Percentiles rank a stretch among this genome's conserved stretches.
These are phyloP conservation scores for Penicillium parvum DNA, from an alignment of 495 filamentous ascomycete genomes.

Conservation along the genomic window DNA sequence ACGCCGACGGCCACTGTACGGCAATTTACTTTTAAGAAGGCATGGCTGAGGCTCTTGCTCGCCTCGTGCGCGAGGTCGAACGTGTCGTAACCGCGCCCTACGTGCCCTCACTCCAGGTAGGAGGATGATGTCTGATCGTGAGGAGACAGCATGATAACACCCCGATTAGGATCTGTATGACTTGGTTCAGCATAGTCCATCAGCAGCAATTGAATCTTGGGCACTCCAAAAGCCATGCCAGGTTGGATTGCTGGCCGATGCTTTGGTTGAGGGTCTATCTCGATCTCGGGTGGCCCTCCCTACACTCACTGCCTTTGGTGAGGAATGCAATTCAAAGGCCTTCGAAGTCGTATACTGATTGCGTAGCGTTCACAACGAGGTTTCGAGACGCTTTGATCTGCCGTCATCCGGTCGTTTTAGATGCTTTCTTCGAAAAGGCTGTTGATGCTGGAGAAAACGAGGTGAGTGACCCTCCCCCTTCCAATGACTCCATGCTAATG, in stretches of 20 bases:
- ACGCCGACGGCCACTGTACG: neutral
- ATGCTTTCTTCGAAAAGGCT: conserved; percentile 37
- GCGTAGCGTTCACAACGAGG: conserved; percentile 21
- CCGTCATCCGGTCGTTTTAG: conserved; percentile 39
- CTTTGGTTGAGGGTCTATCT: conserved; percentile 43
- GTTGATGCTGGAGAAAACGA: conserved; percentile 26
- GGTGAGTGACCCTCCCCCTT: too few species aligned
- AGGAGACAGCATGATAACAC: neutral
- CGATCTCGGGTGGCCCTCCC: conserved; percentile 37
- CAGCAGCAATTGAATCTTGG: conserved; percentile 31
- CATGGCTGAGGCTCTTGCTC: conserved; percentile 15
- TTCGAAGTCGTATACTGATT: neutral
- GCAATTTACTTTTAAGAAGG: neutral
- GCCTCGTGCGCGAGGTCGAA: conserved; percentile 33
- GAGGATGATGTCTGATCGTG: neutral
- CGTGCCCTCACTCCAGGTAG: conserved; percentile 40
- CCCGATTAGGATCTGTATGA: conserved; percentile 36
- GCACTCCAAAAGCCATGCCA: conserved; percentile 44
- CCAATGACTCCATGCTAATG: too few species aligned
- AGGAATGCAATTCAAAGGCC: neutral
- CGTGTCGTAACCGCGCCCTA: conserved; percentile 41
- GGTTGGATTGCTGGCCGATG: conserved; percentile 34
- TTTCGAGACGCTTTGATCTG: conserved; percentile 41
- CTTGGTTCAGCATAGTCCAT: conserved; percentile 17
- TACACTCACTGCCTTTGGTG: conserved; percentile 40